These are phyloP conservation scores for Globisporangium spiculum DNA, from an alignment of 352 stramenopile genomes.

Conservation along the genomic window DNA sequence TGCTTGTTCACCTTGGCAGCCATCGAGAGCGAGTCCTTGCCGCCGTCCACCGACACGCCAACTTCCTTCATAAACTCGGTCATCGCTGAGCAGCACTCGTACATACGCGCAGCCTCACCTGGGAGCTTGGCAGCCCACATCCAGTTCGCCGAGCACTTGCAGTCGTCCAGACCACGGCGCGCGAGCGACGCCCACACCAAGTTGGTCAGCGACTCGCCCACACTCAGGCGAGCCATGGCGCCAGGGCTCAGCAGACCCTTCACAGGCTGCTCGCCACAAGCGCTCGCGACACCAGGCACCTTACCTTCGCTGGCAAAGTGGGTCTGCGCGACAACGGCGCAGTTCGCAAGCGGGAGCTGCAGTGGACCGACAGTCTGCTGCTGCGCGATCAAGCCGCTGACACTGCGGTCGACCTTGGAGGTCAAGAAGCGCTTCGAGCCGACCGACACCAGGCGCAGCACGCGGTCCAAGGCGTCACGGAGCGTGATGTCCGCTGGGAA, in stretches of 20 bases:
- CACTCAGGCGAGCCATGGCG: conserved; percentile 95
- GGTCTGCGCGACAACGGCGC: conserved; percentile 95
- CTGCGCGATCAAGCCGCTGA: conserved; percentile 97
- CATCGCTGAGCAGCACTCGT: conserved; percentile 96
- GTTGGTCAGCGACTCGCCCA: conserved; percentile 98
- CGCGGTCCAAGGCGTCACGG: conserved; percentile 90
- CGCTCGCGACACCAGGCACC: conserved; percentile 93
- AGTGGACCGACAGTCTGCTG: conserved; percentile 99
- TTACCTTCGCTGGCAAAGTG: conserved; percentile 89
- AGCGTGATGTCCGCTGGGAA: conserved; percentile 91
- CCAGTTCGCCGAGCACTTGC: conserved; percentile 99
- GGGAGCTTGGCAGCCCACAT: conserved; percentile 99
- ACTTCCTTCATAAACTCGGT: conserved; percentile 94
- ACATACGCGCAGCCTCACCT: conserved; percentile 98
- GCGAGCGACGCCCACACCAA: conserved; percentile 94
- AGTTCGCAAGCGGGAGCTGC: conserved; percentile 96
- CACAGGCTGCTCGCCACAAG: conserved; percentile 96
- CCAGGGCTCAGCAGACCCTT: conserved; percentile 95
- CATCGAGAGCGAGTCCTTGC: conserved; percentile 99
- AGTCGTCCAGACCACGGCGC: conserved; percentile 93
- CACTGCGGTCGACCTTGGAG: conserved; percentile 96
- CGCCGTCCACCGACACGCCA: conserved; percentile 97
- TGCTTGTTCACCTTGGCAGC: conserved; percentile 93
- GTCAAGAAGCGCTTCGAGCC: conserved; percentile 98
- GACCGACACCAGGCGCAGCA: conserved; percentile 95